Percentiles rank a stretch among this genome's conserved stretches.
Evolutionary conservation across 1,284 basidiomycete genomes (phyloP).

Genomic region (Trichosporon asahii): DNA sequence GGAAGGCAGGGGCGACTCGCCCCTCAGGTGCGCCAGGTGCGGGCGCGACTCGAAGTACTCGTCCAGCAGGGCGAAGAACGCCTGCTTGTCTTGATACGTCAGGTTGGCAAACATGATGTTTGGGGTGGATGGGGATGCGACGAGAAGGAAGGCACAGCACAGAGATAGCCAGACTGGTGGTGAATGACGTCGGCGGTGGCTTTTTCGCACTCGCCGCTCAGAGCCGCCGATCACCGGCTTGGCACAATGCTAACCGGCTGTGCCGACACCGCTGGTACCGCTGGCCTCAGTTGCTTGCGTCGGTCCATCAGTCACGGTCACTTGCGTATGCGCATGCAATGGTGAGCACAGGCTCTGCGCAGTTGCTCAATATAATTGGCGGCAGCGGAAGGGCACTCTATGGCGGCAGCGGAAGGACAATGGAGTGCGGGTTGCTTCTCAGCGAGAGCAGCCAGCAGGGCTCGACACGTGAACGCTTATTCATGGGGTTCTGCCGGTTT

Average conservation of each 20-base stretch:
- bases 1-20: neutral
- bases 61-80: slow-evolving; percentile 48
- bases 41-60: slow-evolving; percentile 50
- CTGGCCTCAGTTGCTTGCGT: neutral
- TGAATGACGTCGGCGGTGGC: slow-evolving; percentile 7
- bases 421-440: no score
- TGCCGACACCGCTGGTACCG: neutral
- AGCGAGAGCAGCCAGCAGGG: no score
- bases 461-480: no score
- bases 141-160: neutral
- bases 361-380: no score
- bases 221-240: neutral
- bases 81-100: slow-evolving; percentile 34
- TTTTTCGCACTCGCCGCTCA: neutral
- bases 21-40: slow-evolving; percentile 24
- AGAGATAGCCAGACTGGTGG: neutral
- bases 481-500: no score
- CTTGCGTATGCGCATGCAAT: no score
- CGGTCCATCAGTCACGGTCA: no score
- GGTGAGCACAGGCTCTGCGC: no score
- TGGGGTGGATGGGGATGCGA: neutral
- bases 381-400: no score
- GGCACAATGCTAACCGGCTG: neutral
- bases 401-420: no score
- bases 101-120: slow-evolving; percentile 34